These are phyloP conservation scores for Penicillium sp. DNA, from an alignment of 2,329 filamentous ascomycete species.

Conservation along the genomic window DNA sequence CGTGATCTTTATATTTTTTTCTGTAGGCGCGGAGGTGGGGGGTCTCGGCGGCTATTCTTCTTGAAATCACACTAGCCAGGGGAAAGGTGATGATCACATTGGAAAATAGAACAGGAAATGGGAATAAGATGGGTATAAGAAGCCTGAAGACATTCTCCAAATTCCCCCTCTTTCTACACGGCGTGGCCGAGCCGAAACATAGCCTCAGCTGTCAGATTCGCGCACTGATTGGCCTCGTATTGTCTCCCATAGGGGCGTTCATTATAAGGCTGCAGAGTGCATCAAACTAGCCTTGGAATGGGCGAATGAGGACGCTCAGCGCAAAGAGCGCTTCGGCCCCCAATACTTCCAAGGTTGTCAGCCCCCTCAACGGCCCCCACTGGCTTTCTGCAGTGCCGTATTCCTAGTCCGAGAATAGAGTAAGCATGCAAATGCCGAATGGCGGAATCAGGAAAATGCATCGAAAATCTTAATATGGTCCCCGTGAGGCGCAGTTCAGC, in stretches of 20 bases:
- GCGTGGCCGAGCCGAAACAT: constrained; percentile 7
- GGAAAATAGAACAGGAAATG: background rate
- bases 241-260: background rate
- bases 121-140: background rate
- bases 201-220: background rate
- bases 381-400: constrained; percentile 1
- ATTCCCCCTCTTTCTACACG: constrained; percentile 7
- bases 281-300: constrained; percentile 11
- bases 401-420: background rate
- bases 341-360: constrained; percentile 14
- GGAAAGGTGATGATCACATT: background rate
- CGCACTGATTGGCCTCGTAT: constrained; percentile 4
- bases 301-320: constrained; percentile 14
- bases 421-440: background rate
- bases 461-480: background rate
- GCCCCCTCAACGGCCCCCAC: constrained; percentile 15
- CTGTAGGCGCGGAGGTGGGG: background rate
- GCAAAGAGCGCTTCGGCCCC: constrained; percentile 15
- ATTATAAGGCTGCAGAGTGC: constrained; percentile 28
- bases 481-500: constrained; percentile 13
- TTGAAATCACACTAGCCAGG: background rate
- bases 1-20: background rate
- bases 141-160: background rate
- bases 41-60: background rate
- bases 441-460: background rate